Conservation (phyloP, 1,284 basidiomycete species). For the Cutaneotrichosporon spelunceum region DNA sequence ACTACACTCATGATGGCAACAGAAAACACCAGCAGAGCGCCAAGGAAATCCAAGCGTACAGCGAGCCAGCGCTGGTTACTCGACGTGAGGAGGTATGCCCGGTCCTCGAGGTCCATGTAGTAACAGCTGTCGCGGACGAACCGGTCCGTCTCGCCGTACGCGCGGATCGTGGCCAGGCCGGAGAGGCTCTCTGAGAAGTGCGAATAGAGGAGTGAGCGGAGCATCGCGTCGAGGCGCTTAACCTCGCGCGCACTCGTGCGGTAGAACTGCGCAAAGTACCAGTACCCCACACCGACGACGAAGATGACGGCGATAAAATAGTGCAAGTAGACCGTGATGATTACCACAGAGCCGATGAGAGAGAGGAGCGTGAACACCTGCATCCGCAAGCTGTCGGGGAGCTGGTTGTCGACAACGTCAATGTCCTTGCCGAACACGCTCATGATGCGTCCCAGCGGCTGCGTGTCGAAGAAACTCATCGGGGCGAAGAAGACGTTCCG, state of each 20-base stretch:
- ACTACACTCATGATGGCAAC: slow-evolving; percentile 56
- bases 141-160: slow-evolving; percentile 62
- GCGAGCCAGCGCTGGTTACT: slow-evolving; percentile 65
- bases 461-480: slow-evolving; percentile 69
- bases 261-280: slow-evolving; percentile 61
- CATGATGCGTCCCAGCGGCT: slow-evolving; percentile 63
- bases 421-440: slow-evolving; percentile 59
- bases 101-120: slow-evolving; percentile 71
- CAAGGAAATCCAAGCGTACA: slow-evolving; percentile 70
- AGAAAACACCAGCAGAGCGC: slow-evolving; percentile 63
- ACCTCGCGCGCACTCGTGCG: slow-evolving; percentile 76
- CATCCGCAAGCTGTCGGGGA: slow-evolving; percentile 65
- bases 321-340: slow-evolving; percentile 66
- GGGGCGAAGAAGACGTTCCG: slow-evolving; percentile 63
- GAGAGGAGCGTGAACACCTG: slow-evolving; percentile 37
- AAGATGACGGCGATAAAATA: slow-evolving; percentile 59
- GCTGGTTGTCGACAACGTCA: slow-evolving; percentile 71
- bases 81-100: slow-evolving; percentile 57
- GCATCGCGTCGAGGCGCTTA: slow-evolving; percentile 58
- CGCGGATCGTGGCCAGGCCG: slow-evolving; percentile 71
- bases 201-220: slow-evolving; percentile 68
- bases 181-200: slow-evolving; percentile 76
- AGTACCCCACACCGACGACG: slow-evolving; percentile 36
- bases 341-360: slow-evolving; percentile 59
- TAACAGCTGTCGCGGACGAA: slow-evolving; percentile 68